Base-by-base conservation (phyloP, 176 grass and related monocot genomes). In the Urochloa ruziziensis region DNA sequence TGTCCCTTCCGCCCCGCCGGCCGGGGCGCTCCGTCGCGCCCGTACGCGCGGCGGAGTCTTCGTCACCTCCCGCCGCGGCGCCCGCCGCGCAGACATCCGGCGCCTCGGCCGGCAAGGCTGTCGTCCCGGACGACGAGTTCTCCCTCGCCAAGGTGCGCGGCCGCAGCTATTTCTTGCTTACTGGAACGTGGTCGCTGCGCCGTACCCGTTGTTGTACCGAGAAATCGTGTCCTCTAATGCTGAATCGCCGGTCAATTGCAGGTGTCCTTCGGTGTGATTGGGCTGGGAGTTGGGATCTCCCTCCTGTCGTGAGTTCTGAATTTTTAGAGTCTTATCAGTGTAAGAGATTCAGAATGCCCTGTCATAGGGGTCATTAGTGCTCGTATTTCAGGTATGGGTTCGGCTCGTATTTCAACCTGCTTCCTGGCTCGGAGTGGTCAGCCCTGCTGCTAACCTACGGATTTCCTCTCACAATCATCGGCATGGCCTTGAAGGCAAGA, bases 401-500 rank as follows among this genome's bases (percentile, higher is more conserved):
- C 36, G 91, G 93, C 52, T 94, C 96, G 68, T 98, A 98, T 87
- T 98, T 98, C 91, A 94, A 72, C 78, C 83, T 98, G 79, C 83
- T 98, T n/a, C 91, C 96, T 18, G 96, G 93, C 30, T 98, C 96
- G 0, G 96, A 96, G 63, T 98, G 96, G 93, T 98, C 96, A 17
- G 96, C 96, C 46, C 56, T 98, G 59, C 91, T 98, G 80, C 89
- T 98, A 13, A 98, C 96, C 33, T 98, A 98, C 42, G 96, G 96
- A 37, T 98, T 98, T 88, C 96, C 96, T 74, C 89, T 98, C 73
- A 77, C 87, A 59, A 94, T 98, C 85, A 98, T 98, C 30, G 96
- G 96, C 83, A 96, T 98, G 96, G 96, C 96, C 47, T 86, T 98
- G 70, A 98, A 98, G 96, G 93, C 85, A 68, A 86, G 83, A 61